These are phyloP conservation scores for Geranium rotundifolium DNA, from an alignment of 345 rosid genomes.

Conservation along the genomic window DNA sequence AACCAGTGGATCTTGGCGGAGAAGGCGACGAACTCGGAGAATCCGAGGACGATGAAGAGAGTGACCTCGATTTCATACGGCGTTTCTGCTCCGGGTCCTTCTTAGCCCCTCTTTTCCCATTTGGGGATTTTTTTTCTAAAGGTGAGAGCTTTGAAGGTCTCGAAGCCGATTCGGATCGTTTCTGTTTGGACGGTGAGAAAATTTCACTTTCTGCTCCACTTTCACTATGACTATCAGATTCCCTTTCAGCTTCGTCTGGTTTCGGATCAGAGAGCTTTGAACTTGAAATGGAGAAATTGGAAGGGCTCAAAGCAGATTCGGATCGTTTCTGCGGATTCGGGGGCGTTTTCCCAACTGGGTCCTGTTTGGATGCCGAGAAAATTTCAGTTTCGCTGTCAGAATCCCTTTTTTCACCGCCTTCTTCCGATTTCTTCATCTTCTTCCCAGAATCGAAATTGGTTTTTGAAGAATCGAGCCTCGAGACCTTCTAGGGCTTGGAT, in stretches of 20 bases:
- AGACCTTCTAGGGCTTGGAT: constrained; percentile 12
- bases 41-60: constrained; percentile 7
- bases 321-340: constrained; percentile 11
- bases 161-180: neutral
- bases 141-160: neutral
- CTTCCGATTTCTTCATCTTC: constrained; percentile 1
- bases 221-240: neutral
- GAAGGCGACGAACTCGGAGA: constrained; percentile 29
- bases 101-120: neutral
- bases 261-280: neutral
- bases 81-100: constrained; percentile 1
- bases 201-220: constrained; percentile 1
- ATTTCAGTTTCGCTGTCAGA: constrained; percentile 3
- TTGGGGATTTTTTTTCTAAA: neutral
- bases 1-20: constrained; percentile 40
- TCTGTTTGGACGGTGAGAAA: neutral
- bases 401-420: neutral
- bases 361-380: too few species aligned
- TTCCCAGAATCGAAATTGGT: neutral
- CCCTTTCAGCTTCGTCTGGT: neutral
- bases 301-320: neutral
- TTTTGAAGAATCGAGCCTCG: too few species aligned
- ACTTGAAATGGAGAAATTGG: too few species aligned
- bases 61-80: neutral
- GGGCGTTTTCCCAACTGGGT: constrained; percentile 12